Base-by-base conservation (phyloP, 352 stramenopile species). In the Chloridella minuta region DNA sequence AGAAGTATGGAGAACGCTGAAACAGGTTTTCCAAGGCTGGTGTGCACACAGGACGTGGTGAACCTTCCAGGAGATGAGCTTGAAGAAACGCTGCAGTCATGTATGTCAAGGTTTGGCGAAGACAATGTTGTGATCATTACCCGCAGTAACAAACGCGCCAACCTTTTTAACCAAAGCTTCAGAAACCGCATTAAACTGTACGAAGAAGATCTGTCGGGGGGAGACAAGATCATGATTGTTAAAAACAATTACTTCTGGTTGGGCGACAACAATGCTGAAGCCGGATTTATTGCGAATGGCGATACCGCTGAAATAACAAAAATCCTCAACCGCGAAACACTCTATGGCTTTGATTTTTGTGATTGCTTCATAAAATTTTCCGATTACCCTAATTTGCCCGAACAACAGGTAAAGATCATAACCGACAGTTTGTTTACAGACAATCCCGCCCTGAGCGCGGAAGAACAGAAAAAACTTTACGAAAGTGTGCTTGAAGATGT, bases 171-270 rank as follows among this genome's bases (percentile, higher is more conserved):
- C 40, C 40, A 66, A n/a, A n/a, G 10, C 10, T 66, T 66, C n/a
- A 66, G 40, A 66, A 66, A 66, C n/a, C 40, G 40, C 10, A n/a
- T 66, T 18, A 66, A 66, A 66, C 40, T 66, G 40, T 66, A 66
- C n/a, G 40, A 66, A n/a, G 40, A 66, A n/a, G 40, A 66, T n/a
- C 40, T 66, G 10, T 66, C 10, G 10, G 40, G 10, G n/a, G 40
- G 40, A 18, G 40, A 66, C 40, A 66, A 66, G n/a, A 18, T 66
- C 10, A 66, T 66, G 40, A n/a, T 66, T 10, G 40, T 66, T 18
- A 66, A 66, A 66, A 66, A 66, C 40, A 66, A 66, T 66, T 66
- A 66, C n/a, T 66, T 66, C 40, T 66, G 40, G 40, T 66, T 66
- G n/a, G 10, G 10, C n/a, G 40, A 66, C 10, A 66, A 66, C n/a